Base-by-base conservation (phyloP, 2,329 filamentous ascomycete species). In the Diaporthe velutina region DNA sequence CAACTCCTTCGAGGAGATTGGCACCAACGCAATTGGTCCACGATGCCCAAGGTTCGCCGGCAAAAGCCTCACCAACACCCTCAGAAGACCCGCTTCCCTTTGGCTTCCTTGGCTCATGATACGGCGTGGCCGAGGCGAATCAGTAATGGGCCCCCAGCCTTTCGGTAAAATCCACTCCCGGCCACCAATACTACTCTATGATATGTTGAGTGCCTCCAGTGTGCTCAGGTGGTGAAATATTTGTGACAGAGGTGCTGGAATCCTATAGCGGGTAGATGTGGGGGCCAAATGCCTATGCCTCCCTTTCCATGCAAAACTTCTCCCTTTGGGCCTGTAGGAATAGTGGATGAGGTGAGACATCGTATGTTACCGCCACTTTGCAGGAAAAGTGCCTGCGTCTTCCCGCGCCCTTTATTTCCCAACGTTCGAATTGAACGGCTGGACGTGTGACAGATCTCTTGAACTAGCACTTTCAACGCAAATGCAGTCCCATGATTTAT, bases 381-480 rank as follows among this genome's bases (percentile, higher is more conserved):
- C 30, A 17, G 9, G 30, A 25, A 13, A 52, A 38, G 19, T 17
- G 30, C 28, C 61, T 30, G 42, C 38, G 38, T n/a, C 40, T 30
- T 52, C 64, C 64, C 64, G n/a, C 45, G 30, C 19, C n/a, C n/a
- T 50, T 38, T 45, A 28, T 19, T 67, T 35, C 28, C 17, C 45
- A 52, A 66, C 42, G 42, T 50, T 35, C 19, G 13, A 50, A 52
- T 50, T 35, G 28, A 67, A 52, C 64, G 64, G 64, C 42, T 67
- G 45, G 33, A 13, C 25, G 13, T 50, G 9, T 10, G 30, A 10
- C 3, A 17, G 19, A 17, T n/a, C 22, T 22, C 22, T 38, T 52
- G 22, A 10, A 17, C 12, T 22, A n/a, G 25, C 6, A 33, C 22
- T 13, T 17, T 8, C 30, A 35, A 1, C 5, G 15, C 13, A 38